Conservation (phyloP, 805 yeast species). For the Blastobotrys mokoenaii region DNA sequence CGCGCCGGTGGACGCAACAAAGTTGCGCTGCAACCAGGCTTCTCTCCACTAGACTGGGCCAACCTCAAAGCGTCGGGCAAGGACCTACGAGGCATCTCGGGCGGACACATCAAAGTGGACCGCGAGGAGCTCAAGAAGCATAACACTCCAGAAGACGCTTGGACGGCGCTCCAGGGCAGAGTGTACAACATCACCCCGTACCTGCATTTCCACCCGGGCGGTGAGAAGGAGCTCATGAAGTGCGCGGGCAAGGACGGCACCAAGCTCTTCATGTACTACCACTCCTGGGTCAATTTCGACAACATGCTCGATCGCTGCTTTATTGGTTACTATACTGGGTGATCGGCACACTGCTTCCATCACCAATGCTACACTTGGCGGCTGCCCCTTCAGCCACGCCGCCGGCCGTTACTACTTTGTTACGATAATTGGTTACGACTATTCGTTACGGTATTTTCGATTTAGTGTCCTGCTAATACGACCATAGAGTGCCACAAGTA, state of each 20-base stretch:
- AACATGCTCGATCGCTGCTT: slow-evolving; percentile 69
- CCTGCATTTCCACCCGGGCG: slow-evolving; percentile 88
- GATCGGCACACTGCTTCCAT: neutral
- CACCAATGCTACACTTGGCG: too few relatives aligned
- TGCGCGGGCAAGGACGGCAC: slow-evolving; percentile 86
- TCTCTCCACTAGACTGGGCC: slow-evolving; percentile 87
- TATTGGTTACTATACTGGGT: slow-evolving; percentile 44
- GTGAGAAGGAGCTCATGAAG: slow-evolving; percentile 63
- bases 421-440: too few relatives aligned
- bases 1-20: slow-evolving; percentile 34
- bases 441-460: too few relatives aligned
- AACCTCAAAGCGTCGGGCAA: slow-evolving; percentile 39
- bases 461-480: too few relatives aligned
- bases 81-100: slow-evolving; percentile 45
- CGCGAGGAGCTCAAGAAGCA: slow-evolving; percentile 55
- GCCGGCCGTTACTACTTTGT: too few relatives aligned
- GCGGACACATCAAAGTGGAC: slow-evolving; percentile 27
- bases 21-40: slow-evolving; percentile 65
- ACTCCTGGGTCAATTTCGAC: slow-evolving; percentile 78
- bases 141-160: slow-evolving; percentile 55
- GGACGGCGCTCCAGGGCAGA: slow-evolving; percentile 75
- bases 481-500: too few relatives aligned
- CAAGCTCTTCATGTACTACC: slow-evolving; percentile 53
- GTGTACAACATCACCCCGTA: slow-evolving; percentile 86
- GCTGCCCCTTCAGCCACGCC: too few relatives aligned